Conservation (phyloP, 176 grass and related monocot species). For the Eleusine coracana region DNA sequence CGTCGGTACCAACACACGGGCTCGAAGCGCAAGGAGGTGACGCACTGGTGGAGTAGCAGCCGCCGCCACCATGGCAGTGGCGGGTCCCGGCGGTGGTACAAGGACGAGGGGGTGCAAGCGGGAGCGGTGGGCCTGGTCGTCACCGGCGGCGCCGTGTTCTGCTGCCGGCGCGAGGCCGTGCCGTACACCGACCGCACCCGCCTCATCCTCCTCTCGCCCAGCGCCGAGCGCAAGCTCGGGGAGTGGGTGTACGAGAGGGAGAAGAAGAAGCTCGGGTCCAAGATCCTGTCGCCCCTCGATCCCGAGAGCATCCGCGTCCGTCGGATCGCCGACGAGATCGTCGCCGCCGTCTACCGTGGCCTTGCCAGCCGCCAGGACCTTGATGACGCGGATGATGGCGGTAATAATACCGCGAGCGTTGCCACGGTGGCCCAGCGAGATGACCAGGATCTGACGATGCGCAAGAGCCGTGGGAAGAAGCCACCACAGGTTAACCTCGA, state of each 20-base stretch:
- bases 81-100: constrained; percentile 44
- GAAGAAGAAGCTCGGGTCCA: neutral
- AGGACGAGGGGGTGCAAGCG: neutral
- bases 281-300: neutral
- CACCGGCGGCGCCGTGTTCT: neutral
- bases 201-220: neutral
- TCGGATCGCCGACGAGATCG: neutral
- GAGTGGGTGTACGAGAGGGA: neutral
- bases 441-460: too few species aligned
- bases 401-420: neutral
- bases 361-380: neutral
- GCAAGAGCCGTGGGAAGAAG: neutral
- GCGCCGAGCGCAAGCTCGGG: neutral
- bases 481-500: constrained; percentile 27
- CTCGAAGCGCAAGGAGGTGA: neutral
- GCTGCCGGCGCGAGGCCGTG: neutral
- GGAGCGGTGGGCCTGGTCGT: neutral
- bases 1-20: neutral
- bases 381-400: neutral
- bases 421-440: too few species aligned
- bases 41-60: constrained; percentile 43
- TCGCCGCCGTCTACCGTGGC: neutral
- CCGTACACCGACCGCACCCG: neutral
- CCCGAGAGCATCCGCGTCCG: neutral
- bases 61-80: neutral